Conservation (phyloP, 2,329 filamentous ascomycete genomes). For the Sclerotinia borealis region DNA sequence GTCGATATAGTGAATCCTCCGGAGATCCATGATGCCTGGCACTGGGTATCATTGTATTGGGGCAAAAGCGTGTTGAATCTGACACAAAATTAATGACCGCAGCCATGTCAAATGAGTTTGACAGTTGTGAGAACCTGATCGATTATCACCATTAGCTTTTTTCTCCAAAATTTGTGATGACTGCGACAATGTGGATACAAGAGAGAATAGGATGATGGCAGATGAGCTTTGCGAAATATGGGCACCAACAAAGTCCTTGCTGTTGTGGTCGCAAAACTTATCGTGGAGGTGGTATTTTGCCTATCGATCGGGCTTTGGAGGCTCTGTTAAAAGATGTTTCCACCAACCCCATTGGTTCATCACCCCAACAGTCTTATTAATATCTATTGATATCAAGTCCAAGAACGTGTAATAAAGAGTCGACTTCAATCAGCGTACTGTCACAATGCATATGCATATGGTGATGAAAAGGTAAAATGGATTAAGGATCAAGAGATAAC, state of each 20-base stretch:
- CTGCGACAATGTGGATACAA: background rate
- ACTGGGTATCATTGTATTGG: slow-evolving; percentile 54
- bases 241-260: slow-evolving; percentile 1
- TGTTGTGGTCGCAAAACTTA: slow-evolving; percentile 8
- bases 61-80: slow-evolving; percentile 59
- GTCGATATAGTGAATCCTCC: slow-evolving; percentile 36
- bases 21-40: slow-evolving; percentile 38
- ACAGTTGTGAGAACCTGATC: slow-evolving; percentile 21
- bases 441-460: too few species aligned
- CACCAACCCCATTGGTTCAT: too few species aligned
- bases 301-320: slow-evolving; percentile 11
- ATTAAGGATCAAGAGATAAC: too few species aligned
- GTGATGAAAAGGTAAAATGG: too few species aligned
- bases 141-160: slow-evolving; percentile 21
- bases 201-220: background rate
- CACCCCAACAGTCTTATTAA: too few species aligned
- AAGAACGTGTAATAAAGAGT: too few species aligned
- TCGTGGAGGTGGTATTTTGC: slow-evolving; percentile 1
- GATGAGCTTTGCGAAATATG: background rate
- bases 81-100: slow-evolving; percentile 67
- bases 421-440: too few species aligned
- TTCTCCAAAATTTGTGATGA: slow-evolving; percentile 1
- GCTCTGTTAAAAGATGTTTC: slow-evolving; percentile 11
- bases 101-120: slow-evolving; percentile 44
- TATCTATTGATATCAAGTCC: too few species aligned